Conservation (phyloP, 345 rosid genomes). For the Punica granatum region DNA sequence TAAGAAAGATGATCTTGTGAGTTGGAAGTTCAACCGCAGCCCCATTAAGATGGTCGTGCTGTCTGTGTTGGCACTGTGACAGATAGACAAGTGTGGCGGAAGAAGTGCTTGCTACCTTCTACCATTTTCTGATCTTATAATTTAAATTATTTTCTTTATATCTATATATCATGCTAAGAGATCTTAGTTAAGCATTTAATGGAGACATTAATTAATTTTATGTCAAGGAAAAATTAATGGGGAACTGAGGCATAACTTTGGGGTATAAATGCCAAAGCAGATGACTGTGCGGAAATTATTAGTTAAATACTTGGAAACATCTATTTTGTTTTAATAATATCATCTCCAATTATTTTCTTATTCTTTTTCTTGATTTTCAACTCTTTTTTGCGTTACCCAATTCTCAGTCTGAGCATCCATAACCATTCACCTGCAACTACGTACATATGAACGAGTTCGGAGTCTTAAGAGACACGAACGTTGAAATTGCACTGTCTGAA, state of each 20-base stretch:
- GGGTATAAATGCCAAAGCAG: no score
- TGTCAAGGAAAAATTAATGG: background rate
- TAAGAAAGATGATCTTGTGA: constrained; percentile 6
- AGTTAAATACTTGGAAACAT: background rate
- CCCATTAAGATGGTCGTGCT: constrained; percentile 3
- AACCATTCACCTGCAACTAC: no score
- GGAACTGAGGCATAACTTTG: no score
- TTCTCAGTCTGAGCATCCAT: no score
- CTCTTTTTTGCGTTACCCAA: no score
- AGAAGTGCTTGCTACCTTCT: background rate
- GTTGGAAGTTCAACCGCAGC: constrained; percentile 1
- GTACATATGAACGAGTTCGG: no score
- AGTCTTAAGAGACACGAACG: no score
- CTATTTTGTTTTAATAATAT: no score
- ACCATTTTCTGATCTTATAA: background rate
- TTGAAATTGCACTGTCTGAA: no score
- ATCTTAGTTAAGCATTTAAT: constrained; percentile 1
- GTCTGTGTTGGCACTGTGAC: constrained; percentile 1
- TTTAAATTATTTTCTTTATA: no score
- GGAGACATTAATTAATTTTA: background rate
- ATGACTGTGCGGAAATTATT: background rate
- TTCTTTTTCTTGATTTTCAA: no score
- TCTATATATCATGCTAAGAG: background rate
- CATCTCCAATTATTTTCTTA: no score
- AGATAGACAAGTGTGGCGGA: constrained; percentile 1